Evolutionary conservation across 2,329 filamentous ascomycete genomes (phyloP).

Genomic region (Polychaeton citri): DNA sequence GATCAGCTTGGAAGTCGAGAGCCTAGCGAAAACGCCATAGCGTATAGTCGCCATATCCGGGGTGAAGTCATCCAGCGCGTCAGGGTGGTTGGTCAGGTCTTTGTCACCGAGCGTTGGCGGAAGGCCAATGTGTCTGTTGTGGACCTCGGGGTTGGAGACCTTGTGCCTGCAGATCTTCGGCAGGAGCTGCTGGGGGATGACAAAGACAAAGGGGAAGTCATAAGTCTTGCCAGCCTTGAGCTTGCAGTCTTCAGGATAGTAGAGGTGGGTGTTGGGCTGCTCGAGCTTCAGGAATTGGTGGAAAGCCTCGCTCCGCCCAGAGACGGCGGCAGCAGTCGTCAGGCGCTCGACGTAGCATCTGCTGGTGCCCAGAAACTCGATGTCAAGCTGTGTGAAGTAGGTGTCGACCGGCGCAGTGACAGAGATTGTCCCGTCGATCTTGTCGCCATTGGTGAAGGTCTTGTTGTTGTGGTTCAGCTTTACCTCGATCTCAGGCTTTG

Average conservation of each 20-base stretch:
- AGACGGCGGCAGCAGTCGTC: conserved; percentile 37
- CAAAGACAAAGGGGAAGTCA: conserved; percentile 50
- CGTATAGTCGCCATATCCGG: conserved; percentile 49
- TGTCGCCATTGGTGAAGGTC: conserved; percentile 45
- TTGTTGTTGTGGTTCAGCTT: conserved; percentile 24
- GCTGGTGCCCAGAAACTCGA: conserved; percentile 42
- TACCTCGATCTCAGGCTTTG: conserved; percentile 31
- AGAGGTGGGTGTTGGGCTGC: conserved; percentile 42
- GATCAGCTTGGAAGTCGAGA: conserved; percentile 28
- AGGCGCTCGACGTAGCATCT: conserved; percentile 43
- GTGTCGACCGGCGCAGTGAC: conserved; percentile 39
- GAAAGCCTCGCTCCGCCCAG: conserved; percentile 40
- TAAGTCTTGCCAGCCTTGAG: conserved; percentile 43
- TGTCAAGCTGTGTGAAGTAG: conserved; percentile 44
- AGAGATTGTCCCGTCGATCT: conserved; percentile 39
- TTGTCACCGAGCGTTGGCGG: conserved; percentile 49
- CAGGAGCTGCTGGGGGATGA: conserved; percentile 46
- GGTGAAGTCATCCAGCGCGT: conserved; percentile 45
- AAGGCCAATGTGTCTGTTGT: conserved; percentile 42
- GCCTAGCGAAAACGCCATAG: conserved; percentile 37
- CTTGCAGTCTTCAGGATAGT: conserved; percentile 42
- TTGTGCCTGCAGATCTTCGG: conserved; percentile 45
- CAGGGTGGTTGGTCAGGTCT: conserved; percentile 30
- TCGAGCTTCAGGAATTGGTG: conserved; percentile 50
- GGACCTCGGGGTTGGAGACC: conserved; percentile 37